phyloP scores from a whole-genome alignment of 352 stramenopile species.

The Peronospora destructor region DNA sequence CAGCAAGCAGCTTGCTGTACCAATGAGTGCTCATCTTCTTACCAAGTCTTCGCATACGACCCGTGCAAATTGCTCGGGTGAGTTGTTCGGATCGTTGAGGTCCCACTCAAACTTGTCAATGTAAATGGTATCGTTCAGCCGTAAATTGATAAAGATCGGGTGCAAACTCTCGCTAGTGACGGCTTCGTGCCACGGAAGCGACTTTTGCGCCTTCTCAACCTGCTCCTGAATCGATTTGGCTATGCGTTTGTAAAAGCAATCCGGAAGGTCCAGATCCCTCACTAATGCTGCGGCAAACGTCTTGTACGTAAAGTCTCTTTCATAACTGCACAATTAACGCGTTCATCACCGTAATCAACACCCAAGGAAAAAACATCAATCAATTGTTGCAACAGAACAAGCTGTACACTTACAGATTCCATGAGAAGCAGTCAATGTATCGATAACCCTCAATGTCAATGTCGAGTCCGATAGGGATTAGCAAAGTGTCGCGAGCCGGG shows the following conservation, averaged over 20 bases:
- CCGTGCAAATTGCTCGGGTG: conserved; percentile 59
- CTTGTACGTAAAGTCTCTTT: conserved; percentile 71
- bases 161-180: conserved; percentile 55
- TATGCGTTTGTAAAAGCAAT: conserved; percentile 68
- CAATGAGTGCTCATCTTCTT: conserved; percentile 9
- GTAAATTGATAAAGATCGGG: conserved; percentile 77
- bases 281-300: conserved; percentile 64
- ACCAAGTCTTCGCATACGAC: conserved; percentile 68
- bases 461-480: conserved; percentile 70
- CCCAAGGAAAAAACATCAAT: neutral
- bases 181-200: conserved; percentile 48
- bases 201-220: conserved; percentile 54
- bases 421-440: conserved; percentile 79
- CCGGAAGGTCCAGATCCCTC: conserved; percentile 61
- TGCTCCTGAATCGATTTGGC: conserved; percentile 55
- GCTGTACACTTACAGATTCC: conserved; percentile 46
- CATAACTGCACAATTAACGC: conserved; percentile 31
- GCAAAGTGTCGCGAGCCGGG: conserved; percentile 36
- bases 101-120: conserved; percentile 84
- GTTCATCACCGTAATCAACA: conserved; percentile 1
- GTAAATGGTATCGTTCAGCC: conserved; percentile 74
- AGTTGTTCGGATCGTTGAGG: conserved; percentile 55
- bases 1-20: neutral
- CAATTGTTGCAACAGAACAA: neutral
- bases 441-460: conserved; percentile 74